Conservation (phyloP, 495 filamentous ascomycete genomes). For the Usnea hakonensis region DNA sequence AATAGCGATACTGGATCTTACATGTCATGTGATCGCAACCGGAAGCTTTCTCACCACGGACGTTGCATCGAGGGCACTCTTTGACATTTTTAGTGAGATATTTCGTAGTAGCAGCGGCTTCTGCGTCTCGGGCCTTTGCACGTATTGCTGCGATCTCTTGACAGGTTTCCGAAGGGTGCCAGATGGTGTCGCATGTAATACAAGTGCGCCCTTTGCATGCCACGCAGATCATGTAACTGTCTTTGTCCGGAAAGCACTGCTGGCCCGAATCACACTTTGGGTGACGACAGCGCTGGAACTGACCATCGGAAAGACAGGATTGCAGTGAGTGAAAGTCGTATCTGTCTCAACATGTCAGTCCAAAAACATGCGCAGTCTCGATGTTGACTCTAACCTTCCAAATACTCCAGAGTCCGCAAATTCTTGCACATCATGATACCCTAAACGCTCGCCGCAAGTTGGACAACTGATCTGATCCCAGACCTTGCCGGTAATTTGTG, state of each 20-base stretch:
- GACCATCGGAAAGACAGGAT: background rate
- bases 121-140: background rate
- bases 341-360: background rate
- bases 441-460: constrained; percentile 4
- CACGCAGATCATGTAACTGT: constrained; percentile 11
- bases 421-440: background rate
- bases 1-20: background rate
- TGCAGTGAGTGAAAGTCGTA: constrained; percentile 7
- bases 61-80: constrained; percentile 9
- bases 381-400: background rate
- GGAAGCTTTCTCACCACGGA: background rate
- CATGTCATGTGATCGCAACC: constrained; percentile 17
- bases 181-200: constrained; percentile 1
- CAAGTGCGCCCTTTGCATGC: constrained; percentile 9
- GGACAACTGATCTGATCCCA: constrained; percentile 16
- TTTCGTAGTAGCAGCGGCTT: constrained; percentile 1
- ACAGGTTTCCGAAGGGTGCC: constrained; percentile 10
- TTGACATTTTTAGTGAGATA: constrained; percentile 5
- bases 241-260: constrained; percentile 1
- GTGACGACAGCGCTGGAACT: constrained; percentile 10
- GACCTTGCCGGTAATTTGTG: background rate
- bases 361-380: background rate
- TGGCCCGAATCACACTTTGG: constrained; percentile 12
- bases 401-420: constrained; percentile 4
- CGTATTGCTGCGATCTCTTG: constrained; percentile 4